Evolutionary conservation across 305 asterid species (phyloP), one percentile per base, ranked within the genome.

Genomic region (Vinca major): DNA sequence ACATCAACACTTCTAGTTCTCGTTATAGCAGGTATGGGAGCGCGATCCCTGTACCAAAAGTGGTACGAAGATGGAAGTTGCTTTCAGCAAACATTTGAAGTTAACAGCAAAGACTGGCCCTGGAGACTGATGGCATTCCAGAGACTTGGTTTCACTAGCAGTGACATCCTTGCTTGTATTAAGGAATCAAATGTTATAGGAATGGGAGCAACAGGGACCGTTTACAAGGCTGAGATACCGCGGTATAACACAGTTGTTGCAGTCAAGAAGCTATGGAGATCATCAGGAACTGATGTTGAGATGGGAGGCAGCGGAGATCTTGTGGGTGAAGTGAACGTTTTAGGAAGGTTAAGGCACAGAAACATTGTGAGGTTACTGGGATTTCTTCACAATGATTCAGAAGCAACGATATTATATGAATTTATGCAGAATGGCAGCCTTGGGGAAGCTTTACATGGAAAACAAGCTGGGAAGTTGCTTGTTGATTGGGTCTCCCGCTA

Each of bases 61-160:
- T 91, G 94, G 88, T 71, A 74, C 33, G 82, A 83, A 48, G 65
- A 65, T 21, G 94, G 92, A 47, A 75, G 77, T 64, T 88, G 91
- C 79, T 83, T 90, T 39, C 83, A 80, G 79, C 86, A 81, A 67
- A 85, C 82, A 58, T 80, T 83, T 16, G 88, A 84, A 76, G 71
- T 70, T 26, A 80, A 82, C 65, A 79, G 66, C 21, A 85, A 84
- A 2, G 86, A 76, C 47, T 88, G 97, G 97, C 97, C 96, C 1
- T 90, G 96, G 97, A 82, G 96, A 69, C 75, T 90, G 70, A 87
- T 88, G 96, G 92, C 88, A 41, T 90, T 90, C 81, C 97, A 90
- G 80, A 83, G 91, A 74, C 86, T 90, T 19, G 82, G 82, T 19
- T 90, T 90, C 78, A 84, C 77, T 47, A 84, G 87, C 76, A 81